A percentile compares a stretch with the other conserved stretches of the same genome.
Conservation (phyloP, 208 protist species). For the Leishmania gerbilli region DNA sequence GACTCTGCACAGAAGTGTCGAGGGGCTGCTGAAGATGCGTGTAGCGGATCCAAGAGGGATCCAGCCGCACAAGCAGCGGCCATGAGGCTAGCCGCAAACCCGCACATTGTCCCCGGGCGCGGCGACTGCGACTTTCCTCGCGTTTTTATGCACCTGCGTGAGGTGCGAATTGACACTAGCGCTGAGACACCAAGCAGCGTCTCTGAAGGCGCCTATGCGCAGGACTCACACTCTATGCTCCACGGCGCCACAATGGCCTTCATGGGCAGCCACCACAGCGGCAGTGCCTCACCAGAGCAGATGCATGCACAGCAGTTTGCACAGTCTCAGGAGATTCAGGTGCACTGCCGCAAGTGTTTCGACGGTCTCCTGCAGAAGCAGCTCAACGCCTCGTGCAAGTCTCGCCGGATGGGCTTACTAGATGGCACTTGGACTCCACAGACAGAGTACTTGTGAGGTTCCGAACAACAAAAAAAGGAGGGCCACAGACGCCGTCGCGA, state of each 20-base stretch:
- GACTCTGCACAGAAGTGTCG: background rate
- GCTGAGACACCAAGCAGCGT: conserved; percentile 6
- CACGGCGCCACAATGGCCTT: background rate
- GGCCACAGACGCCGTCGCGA: background rate
- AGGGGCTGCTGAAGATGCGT: background rate
- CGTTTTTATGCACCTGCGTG: conserved; percentile 80
- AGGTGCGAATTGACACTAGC: conserved; percentile 43
- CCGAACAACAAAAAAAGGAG: background rate
- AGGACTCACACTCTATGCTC: background rate
- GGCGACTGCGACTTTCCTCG: conserved; percentile 89
- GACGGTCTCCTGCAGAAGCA: conserved; percentile 59
- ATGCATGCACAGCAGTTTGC: conserved; percentile 12
- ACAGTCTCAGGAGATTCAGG: conserved; percentile 30
- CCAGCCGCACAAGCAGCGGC: conserved; percentile 16
- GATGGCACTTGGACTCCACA: conserved; percentile 87
- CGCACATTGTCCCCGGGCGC: conserved; percentile 45
- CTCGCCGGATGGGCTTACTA: conserved; percentile 54
- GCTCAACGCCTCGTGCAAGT: conserved; percentile 50
- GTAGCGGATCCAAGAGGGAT: conserved; percentile 7
- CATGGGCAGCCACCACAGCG: background rate
- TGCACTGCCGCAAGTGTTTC: conserved; percentile 89
- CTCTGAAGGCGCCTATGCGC: background rate
- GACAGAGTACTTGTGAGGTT: conserved; percentile 55
- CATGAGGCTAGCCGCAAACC: conserved; percentile 23
- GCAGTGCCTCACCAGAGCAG: background rate